Conservation (phyloP, 208 protist genomes). For the Crithidia mellificae region DNA sequence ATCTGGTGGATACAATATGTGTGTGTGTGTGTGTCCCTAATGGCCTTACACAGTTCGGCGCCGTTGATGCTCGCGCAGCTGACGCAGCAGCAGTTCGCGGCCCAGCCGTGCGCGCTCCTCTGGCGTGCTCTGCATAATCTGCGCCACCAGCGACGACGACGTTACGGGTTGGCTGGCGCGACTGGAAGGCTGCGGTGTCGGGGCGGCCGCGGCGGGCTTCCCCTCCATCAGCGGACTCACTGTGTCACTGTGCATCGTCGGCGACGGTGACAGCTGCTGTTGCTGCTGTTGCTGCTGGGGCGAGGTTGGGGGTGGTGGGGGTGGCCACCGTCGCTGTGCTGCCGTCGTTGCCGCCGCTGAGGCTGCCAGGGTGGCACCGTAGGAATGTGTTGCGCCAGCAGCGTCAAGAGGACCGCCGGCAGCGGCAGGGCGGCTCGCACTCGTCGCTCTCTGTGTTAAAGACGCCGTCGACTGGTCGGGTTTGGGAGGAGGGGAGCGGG, state of each 20-base stretch:
- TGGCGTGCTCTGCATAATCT: constrained; percentile 31
- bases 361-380: not conserved
- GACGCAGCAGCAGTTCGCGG: constrained; percentile 64
- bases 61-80: constrained; percentile 40
- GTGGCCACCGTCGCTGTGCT: not conserved
- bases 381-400: not conserved
- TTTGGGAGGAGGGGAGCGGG: constrained; percentile 6
- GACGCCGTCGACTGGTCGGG: not conserved
- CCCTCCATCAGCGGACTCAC: not conserved
- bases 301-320: not conserved
- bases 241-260: not conserved
- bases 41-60: not conserved
- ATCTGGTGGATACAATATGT: too few relatives aligned
- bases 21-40: too few relatives aligned
- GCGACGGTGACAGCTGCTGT: not conserved
- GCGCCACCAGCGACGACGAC: constrained; percentile 16
- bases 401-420: too few relatives aligned
- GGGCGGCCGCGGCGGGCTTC: not conserved
- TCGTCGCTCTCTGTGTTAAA: too few relatives aligned
- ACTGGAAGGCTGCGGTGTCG: not conserved
- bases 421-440: too few relatives aligned
- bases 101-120: constrained; percentile 42
- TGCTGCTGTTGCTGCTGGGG: not conserved
- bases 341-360: not conserved
- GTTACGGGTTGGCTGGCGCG: not conserved